Base-by-base conservation (phyloP, 2,329 filamentous ascomycete species). In the Pseudonectria buxi region DNA sequence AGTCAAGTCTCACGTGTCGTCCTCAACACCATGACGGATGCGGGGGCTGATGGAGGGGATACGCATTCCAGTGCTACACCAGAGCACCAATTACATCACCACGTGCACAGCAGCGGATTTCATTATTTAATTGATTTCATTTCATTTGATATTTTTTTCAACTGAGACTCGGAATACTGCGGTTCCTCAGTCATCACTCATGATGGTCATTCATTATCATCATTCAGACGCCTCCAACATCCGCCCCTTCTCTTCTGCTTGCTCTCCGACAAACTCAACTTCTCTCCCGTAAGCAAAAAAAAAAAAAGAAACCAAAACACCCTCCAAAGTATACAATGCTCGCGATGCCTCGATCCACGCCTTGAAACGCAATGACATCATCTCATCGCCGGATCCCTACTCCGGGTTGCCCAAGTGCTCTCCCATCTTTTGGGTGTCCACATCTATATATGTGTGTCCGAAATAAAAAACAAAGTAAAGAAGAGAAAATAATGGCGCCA, bases 171-270 rank as follows among this genome's bases (percentile, higher is more conserved):
- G 46, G 49, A 54, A 53, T 49, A 37, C 39, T 41, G 44, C 32
- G 42, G 46, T 50, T 52, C 46, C 35, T 50, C 48, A 51, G 48
- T 51, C 54, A 47, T 56, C 47, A 55, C 45, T 55, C 54, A 53
- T 57, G 36, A 56, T 42, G 40, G 43, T 56, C 54, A 35, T 57
- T 54, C 46, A 53, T 46, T 54, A 53, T 57, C 54, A 46, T 57
- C 45, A 57, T 54, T 45, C 51, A 40, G 53, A 56, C 45, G 51
- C 39, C 44, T 16, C 15, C 28, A n/a, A 14, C 28, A 36, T 42
- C 33, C 40, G 9, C 18, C 18, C 9, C 9, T 22, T n/a, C n/a
- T n/a, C n/a, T n/a, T n/a, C n/a, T n/a, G n/a, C n/a, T 9, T 22
- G 18, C 39, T 40, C 43, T 47, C 40, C 46, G 41, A 33, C 24